Conservation (phyloP, 2,329 filamentous ascomycete genomes). For the Calonectria henricotiae region DNA sequence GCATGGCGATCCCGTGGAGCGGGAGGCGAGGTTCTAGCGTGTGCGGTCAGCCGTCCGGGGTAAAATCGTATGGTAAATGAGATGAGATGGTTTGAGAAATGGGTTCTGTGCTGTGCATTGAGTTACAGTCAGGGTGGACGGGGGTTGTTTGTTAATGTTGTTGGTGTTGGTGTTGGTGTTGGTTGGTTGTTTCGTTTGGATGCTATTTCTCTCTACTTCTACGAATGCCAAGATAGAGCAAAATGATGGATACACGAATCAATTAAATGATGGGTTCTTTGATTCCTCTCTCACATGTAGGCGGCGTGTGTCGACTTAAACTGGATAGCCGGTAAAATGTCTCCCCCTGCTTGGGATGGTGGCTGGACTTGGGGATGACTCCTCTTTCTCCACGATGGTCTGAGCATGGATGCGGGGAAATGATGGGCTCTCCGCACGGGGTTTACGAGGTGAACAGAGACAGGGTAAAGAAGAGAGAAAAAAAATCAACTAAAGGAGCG, state of each 20-base stretch:
- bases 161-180: neutral
- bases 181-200: neutral
- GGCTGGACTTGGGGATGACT: constrained; percentile 29
- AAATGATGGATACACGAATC: neutral
- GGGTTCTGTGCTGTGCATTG: neutral
- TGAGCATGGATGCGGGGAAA: constrained; percentile 35
- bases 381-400: constrained; percentile 36
- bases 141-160: too few relatives aligned
- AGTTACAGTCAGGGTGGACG: neutral
- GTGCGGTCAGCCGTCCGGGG: constrained; percentile 4
- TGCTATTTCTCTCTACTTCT: too few relatives aligned
- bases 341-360: neutral
- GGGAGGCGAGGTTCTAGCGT: constrained; percentile 21
- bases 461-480: neutral
- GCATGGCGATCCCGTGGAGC: constrained; percentile 1
- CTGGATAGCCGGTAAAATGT: constrained; percentile 28
- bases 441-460: neutral
- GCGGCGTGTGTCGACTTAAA: constrained; percentile 4
- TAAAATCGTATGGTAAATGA: constrained; percentile 24
- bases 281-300: neutral
- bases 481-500: neutral
- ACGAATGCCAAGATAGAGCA: neutral
- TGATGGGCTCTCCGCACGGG: constrained; percentile 28
- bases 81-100: neutral
- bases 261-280: neutral